Evolutionary conservation across 2,329 filamentous ascomycete species (phyloP).

Genomic region (Penicillium sp.): DNA sequence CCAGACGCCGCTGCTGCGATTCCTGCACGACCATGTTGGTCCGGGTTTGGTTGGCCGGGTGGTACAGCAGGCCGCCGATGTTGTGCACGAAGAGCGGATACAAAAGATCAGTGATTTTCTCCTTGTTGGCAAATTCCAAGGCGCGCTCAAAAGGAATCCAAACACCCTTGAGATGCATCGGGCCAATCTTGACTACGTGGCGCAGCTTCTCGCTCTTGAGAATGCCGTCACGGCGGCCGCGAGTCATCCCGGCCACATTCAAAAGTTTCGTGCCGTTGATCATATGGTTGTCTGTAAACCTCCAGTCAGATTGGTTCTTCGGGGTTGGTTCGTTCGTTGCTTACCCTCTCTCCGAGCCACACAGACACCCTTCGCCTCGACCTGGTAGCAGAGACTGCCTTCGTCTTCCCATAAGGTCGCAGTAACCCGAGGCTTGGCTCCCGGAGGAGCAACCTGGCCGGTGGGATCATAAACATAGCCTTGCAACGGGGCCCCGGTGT

Average conservation of each 20-base stretch:
- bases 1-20: slow-evolving; percentile 70
- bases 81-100: slow-evolving; percentile 98
- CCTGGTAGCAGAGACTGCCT: slow-evolving; percentile 94
- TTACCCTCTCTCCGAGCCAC: slow-evolving; percentile 88
- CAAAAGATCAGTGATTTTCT: slow-evolving; percentile 93
- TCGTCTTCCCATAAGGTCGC: slow-evolving; percentile 98
- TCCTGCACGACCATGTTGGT: slow-evolving; percentile 86
- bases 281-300: slow-evolving; percentile 85
- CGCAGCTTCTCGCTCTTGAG: slow-evolving; percentile 96
- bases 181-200: slow-evolving; percentile 97
- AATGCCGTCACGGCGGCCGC: slow-evolving; percentile 91
- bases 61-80: slow-evolving; percentile 89
- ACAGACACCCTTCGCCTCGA: slow-evolving; percentile 93
- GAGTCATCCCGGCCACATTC: slow-evolving; percentile 97
- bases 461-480: slow-evolving; percentile 70
- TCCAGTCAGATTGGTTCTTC: background rate
- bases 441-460: slow-evolving; percentile 87
- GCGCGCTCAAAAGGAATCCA: slow-evolving; percentile 98
- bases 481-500: slow-evolving; percentile 42
- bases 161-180: slow-evolving; percentile 97
- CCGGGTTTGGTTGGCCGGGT: slow-evolving; percentile 76
- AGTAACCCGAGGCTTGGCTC: slow-evolving; percentile 94
- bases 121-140: slow-evolving; percentile 98
- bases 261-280: slow-evolving; percentile 97
- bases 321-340: background rate